Conservation (phyloP, 2,329 filamentous ascomycete species). For the Sphaerulina populicola region DNA sequence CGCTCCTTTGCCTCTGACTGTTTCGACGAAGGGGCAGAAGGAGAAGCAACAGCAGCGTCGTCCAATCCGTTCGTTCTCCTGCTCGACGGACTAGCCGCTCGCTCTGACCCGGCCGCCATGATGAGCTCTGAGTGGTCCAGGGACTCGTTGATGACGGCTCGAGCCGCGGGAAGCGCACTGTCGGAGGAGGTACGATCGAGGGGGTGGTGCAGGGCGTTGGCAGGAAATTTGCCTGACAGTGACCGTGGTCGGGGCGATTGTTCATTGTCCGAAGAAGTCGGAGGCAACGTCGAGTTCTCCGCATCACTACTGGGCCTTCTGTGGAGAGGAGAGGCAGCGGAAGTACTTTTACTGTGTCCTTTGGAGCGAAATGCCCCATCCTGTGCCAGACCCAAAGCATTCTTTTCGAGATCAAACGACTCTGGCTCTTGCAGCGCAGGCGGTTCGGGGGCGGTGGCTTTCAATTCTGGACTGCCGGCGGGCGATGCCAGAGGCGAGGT, state of each 20-base stretch:
- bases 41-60: conserved; percentile 38
- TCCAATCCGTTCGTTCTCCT: conserved; percentile 10
- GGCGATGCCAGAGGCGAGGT: conserved; percentile 91
- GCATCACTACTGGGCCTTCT: conserved; percentile 41
- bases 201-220: conserved; percentile 1
- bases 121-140: conserved; percentile 27
- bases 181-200: conserved; percentile 48
- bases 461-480: conserved; percentile 66
- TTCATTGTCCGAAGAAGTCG: conserved; percentile 11
- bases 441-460: conserved; percentile 41
- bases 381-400: conserved; percentile 7
- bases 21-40: conserved; percentile 53
- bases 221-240: conserved; percentile 19
- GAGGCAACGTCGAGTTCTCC: conserved; percentile 33
- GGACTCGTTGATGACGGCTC: conserved; percentile 32
- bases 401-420: conserved; percentile 55
- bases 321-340: conserved; percentile 11
- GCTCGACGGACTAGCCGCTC: conserved; percentile 20
- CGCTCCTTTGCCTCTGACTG: conserved; percentile 70
- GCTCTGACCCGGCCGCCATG: conserved; percentile 12
- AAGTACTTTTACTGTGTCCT: conserved; percentile 24
- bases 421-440: conserved; percentile 59
- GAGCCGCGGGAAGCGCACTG: conserved; percentile 43
- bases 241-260: conserved; percentile 15
- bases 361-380: conserved; percentile 7